These are phyloP conservation scores for Raddia distichophylla DNA, from an alignment of 176 grass and related monocot species.

Conservation along the genomic window DNA sequence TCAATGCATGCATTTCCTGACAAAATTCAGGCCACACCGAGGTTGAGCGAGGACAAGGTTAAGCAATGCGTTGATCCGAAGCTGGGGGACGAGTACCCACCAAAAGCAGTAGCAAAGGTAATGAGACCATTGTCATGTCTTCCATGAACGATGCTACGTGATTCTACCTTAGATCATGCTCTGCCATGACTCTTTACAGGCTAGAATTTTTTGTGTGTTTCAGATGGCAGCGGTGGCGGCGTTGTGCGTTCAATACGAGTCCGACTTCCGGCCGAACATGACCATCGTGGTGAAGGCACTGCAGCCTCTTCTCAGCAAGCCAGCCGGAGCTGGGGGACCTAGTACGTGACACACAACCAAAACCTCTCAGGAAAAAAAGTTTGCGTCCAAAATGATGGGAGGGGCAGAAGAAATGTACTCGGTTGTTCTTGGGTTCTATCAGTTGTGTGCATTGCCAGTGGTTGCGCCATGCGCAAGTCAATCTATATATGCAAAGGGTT, in stretches of 20 bases:
- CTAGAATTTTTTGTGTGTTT: neutral
- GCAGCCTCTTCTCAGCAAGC: conserved; percentile 54
- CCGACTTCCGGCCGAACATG: conserved; percentile 69
- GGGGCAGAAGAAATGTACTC: neutral
- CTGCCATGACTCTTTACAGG: neutral
- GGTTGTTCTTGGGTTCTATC: neutral
- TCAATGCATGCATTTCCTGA: neutral
- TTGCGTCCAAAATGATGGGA: neutral
- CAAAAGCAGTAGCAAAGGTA: conserved; percentile 70
- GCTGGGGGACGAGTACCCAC: conserved; percentile 51
- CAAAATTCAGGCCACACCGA: conserved; percentile 47
- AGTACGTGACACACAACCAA: conserved; percentile 15
- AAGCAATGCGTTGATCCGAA: conserved; percentile 64
- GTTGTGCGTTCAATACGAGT: conserved; percentile 65
- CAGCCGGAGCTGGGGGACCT: conserved; percentile 12
- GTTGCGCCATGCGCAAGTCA: conserved; percentile 3
- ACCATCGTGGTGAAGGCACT: conserved; percentile 70
- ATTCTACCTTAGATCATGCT: neutral
- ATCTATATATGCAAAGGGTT: conserved; percentile 20
- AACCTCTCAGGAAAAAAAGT: neutral
- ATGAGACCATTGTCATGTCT: neutral
- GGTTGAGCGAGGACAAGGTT: conserved; percentile 65
- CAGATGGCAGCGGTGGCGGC: conserved; percentile 64
- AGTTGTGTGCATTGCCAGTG: neutral
- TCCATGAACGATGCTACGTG: neutral